A percentile compares a stretch with the other conserved stretches of the same genome.
Evolutionary conservation across 2,329 filamentous ascomycete genomes (phyloP).

Genomic region (Cladosporium phlei): DNA sequence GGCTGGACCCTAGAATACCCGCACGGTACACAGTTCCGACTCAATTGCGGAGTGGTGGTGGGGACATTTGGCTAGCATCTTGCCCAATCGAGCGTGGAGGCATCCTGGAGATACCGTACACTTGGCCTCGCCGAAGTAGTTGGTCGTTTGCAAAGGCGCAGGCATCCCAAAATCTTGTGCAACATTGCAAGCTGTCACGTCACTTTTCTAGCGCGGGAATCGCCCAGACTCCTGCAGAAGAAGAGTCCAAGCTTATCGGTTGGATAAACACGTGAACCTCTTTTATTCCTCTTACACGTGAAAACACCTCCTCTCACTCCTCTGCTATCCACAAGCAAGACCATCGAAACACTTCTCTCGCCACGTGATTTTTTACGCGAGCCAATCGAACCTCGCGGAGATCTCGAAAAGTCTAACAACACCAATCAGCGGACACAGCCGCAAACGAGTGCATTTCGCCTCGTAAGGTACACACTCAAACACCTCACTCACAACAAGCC

Average conservation of each 20-base stretch:
- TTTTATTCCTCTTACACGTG: slow-evolving; percentile 3
- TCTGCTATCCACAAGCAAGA: too few relatives aligned
- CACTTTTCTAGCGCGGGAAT: slow-evolving; percentile 8
- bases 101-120: slow-evolving; percentile 13
- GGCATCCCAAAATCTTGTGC: too few relatives aligned
- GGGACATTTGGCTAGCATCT: slow-evolving; percentile 7
- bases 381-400: not conserved
- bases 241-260: slow-evolving; percentile 13
- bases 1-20: slow-evolving; percentile 3
- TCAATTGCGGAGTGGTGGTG: slow-evolving; percentile 8
- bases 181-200: slow-evolving; percentile 10
- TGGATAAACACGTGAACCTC: slow-evolving; percentile 6
- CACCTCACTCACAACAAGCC: slow-evolving; percentile 3
- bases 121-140: slow-evolving; percentile 5
- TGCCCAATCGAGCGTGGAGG: slow-evolving; percentile 9
- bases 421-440: slow-evolving; percentile 8
- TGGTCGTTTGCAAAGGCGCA: not conserved
- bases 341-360: not conserved
- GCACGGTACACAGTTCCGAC: slow-evolving; percentile 1
- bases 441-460: slow-evolving; percentile 5
- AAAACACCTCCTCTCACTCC: too few relatives aligned
- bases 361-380: not conserved
- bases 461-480: not conserved
- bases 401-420: not conserved
- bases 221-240: slow-evolving; percentile 2